Percentiles rank a stretch among this genome's conserved stretches.
Evolutionary conservation across 2,329 filamentous ascomycete species (phyloP).

Genomic region (Fusarium proliferatum): DNA sequence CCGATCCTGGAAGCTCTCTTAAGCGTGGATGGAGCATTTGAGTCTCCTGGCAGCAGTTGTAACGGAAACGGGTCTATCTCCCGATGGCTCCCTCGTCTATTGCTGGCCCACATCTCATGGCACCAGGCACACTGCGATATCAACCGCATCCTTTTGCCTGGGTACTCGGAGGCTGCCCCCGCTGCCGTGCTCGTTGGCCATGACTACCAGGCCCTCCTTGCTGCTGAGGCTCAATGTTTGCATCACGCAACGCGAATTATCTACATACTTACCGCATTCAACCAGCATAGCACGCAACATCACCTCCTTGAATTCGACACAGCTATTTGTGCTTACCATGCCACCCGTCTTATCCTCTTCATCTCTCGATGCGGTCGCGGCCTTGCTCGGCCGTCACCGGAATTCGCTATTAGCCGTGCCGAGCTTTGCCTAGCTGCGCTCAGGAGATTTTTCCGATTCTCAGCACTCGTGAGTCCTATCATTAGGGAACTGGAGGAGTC

Average conservation of each 20-base stretch:
- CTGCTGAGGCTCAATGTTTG: not conserved
- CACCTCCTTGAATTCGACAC: not conserved
- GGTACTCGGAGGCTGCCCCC: not conserved
- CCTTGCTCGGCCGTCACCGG: not conserved
- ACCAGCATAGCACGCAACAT: not conserved
- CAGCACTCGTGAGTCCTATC: not conserved
- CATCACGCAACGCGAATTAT: not conserved
- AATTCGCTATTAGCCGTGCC: not conserved
- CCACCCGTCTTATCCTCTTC: not conserved
- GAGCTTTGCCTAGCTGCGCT: not conserved
- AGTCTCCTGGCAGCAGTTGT: not conserved
- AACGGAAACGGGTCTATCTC: not conserved
- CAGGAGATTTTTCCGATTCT: not conserved
- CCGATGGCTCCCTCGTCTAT: not conserved
- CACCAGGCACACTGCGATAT: not conserved
- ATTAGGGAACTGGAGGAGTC: not conserved
- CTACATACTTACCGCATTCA: not conserved
- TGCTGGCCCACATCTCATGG: not conserved
- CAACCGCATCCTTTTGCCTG: not conserved
- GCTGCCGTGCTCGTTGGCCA: not conserved
- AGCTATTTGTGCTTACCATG: not conserved
- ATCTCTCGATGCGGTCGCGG: not conserved
- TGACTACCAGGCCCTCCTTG: not conserved
- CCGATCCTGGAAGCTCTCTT: not conserved
- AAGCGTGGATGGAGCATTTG: not conserved